Evolutionary conservation across 768 basidiomycete genomes (phyloP).

Genomic region (Kwoniella mangroviensis): DNA sequence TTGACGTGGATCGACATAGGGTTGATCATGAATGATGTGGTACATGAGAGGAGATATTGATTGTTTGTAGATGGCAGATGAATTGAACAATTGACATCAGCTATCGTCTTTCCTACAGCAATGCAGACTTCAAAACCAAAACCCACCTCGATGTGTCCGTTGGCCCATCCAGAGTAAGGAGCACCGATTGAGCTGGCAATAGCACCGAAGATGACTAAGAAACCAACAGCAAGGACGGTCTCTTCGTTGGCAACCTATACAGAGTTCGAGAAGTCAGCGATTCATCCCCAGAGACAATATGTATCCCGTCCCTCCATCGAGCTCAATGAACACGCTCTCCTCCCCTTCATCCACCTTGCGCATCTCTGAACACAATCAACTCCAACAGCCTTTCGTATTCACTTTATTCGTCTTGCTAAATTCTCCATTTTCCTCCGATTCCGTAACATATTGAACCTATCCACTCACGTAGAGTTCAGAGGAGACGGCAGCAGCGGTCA

Average conservation of each 20-base stretch:
- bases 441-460: background rate
- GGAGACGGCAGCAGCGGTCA: slow-evolving; percentile 88
- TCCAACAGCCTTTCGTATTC: background rate
- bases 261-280: slow-evolving; percentile 1
- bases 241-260: slow-evolving; percentile 83
- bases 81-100: too few relatives aligned
- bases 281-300: background rate
- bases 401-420: background rate
- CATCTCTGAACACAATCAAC: background rate
- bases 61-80: too few relatives aligned
- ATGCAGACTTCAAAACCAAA: background rate
- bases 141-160: slow-evolving; percentile 72
- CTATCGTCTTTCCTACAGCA: too few relatives aligned
- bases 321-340: background rate
- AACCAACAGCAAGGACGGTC: slow-evolving; percentile 82
- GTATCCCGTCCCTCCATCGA: too few relatives aligned
- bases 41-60: too few relatives aligned
- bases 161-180: slow-evolving; percentile 92
- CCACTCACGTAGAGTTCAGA: slow-evolving; percentile 81
- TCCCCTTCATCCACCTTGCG: background rate
- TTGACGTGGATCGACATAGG: background rate
- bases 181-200: slow-evolving; percentile 71
- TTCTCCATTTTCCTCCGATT: background rate
- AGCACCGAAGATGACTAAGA: slow-evolving; percentile 78
- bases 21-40: background rate